phyloP scores from a whole-genome alignment of 2,329 filamentous ascomycete genomes.

The Penicillium sp. region DNA sequence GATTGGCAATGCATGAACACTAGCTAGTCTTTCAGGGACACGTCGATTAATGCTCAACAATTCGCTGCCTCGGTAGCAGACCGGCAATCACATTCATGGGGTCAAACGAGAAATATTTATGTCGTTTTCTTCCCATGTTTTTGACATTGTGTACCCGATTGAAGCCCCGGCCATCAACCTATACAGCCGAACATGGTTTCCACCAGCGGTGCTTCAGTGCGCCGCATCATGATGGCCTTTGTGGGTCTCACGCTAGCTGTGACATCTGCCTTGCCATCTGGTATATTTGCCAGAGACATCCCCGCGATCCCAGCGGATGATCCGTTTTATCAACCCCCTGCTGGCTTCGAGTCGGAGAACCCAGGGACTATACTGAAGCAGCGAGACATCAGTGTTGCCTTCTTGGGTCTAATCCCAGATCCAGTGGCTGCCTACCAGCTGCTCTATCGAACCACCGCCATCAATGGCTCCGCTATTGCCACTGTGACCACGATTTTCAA shows the following conservation, averaged over 20 bases:
- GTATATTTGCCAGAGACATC: constrained; percentile 1
- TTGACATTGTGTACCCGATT: neutral
- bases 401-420: constrained; percentile 22
- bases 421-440: constrained; percentile 34
- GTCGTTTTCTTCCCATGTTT: constrained; percentile 4
- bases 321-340: constrained; percentile 28
- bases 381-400: constrained; percentile 18
- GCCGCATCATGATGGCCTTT: constrained; percentile 8
- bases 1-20: neutral
- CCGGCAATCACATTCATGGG: constrained; percentile 11
- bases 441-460: constrained; percentile 42
- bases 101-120: constrained; percentile 12
- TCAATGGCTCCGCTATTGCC: constrained; percentile 35
- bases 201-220: constrained; percentile 1
- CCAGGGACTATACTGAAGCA: constrained; percentile 25
- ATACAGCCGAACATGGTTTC: constrained; percentile 8
- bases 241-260: constrained; percentile 11
- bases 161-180: neutral
- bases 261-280: constrained; percentile 9
- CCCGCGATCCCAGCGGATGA: constrained; percentile 17
- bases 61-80: constrained; percentile 9
- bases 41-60: constrained; percentile 5
- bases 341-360: constrained; percentile 18
- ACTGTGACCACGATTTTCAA: constrained; percentile 42
- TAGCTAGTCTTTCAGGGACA: constrained; percentile 1